Conservation (phyloP, 2,329 filamentous ascomycete species). For the Magnaporthiopsis incrustans region DNA sequence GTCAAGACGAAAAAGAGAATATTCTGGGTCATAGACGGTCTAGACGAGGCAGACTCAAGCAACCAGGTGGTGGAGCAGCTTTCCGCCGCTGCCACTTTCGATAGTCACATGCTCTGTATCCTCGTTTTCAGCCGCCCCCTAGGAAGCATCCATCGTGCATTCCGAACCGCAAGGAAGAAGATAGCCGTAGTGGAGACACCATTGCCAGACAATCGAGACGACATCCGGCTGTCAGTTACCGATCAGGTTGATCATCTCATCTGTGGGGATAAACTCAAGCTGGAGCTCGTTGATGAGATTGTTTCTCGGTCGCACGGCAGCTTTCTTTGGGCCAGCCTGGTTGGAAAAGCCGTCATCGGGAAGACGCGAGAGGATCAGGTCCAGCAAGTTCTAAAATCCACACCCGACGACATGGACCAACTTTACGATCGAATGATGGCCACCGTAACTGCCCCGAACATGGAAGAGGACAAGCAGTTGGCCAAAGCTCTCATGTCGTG, state of each 20-base stretch:
- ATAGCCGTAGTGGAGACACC: background rate
- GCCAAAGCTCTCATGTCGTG: background rate
- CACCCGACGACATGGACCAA: background rate
- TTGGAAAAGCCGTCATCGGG: background rate
- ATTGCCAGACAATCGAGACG: background rate
- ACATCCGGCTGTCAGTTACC: background rate
- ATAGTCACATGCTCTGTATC: background rate
- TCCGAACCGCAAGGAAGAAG: background rate
- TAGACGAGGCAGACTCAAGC: constrained; percentile 14
- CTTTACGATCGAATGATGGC: constrained; percentile 1
- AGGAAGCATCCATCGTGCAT: background rate
- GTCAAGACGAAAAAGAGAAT: constrained; percentile 12
- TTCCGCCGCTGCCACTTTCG: background rate
- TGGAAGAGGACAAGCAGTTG: background rate
- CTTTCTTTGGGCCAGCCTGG: constrained; percentile 6
- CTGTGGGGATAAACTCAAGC: background rate
- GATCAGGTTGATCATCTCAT: background rate
- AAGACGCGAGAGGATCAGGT: background rate
- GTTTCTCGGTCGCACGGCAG: background rate
- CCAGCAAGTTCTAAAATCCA: background rate
- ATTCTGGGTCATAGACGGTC: constrained; percentile 3
- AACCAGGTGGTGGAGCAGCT: background rate
- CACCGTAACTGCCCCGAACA: background rate
- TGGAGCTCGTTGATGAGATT: background rate
- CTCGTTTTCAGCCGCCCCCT: background rate